Evolutionary conservation across 306 rosid genomes (phyloP).

Genomic region (Argentina anserina): DNA sequence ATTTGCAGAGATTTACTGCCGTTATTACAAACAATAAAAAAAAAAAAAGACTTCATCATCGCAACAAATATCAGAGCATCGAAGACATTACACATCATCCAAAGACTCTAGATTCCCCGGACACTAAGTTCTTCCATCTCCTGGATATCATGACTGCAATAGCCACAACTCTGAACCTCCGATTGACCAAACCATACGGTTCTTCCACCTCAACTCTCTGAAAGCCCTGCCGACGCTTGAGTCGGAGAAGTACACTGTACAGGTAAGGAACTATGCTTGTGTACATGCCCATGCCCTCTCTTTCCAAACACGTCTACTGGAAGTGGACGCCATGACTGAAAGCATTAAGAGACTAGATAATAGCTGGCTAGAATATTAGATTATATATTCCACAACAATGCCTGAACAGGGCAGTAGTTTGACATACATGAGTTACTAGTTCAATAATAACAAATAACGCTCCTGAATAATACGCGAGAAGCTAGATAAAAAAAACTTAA

Average conservation of each 20-base stretch:
- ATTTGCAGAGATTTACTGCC: not conserved
- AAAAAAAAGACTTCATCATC: too few species aligned
- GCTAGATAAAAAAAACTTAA: slow-evolving; percentile 17
- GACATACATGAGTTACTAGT: not conserved
- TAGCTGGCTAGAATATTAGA: not conserved
- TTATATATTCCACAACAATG: slow-evolving; percentile 14
- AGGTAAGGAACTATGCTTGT: slow-evolving; percentile 5
- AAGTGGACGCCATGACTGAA: not conserved
- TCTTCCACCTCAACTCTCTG: not conserved
- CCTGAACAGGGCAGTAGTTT: slow-evolving; percentile 7
- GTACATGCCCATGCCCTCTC: not conserved
- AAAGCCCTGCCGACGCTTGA: not conserved
- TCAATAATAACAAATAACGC: not conserved
- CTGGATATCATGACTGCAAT: not conserved
- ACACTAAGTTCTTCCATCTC: not conserved
- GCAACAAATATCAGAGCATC: not conserved
- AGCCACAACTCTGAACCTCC: not conserved
- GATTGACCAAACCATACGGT: not conserved
- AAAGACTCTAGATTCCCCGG: not conserved
- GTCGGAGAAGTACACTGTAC: not conserved
- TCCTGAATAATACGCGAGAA: slow-evolving; percentile 12
- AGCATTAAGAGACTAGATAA: not conserved
- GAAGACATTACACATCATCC: not conserved
- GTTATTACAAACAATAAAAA: too few species aligned
- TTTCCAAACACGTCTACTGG: not conserved